A percentile compares a stretch with the other conserved stretches of the same genome.
Evolutionary conservation across 2,329 filamentous ascomycete species (phyloP).

Genomic region (Aquanectria penicillioides): DNA sequence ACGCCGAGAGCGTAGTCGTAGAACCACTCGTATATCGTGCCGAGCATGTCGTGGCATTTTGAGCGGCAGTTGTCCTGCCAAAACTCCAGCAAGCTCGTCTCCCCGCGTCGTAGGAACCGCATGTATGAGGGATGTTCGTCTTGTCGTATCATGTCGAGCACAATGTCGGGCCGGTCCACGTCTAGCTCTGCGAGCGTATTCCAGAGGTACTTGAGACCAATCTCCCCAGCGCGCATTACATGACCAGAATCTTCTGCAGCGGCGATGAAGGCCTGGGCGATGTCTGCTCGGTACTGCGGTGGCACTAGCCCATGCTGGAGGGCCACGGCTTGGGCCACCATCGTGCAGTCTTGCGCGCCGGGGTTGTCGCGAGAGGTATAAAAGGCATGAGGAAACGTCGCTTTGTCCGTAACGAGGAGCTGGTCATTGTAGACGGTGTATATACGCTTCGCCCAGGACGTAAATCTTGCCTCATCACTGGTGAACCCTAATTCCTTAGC

Average conservation of each 20-base stretch:
- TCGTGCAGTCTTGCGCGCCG: conserved; percentile 46
- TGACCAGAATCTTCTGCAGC: conserved; percentile 44
- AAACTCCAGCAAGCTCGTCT: conserved; percentile 55
- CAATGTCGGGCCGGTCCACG: conserved; percentile 51
- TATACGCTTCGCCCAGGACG: conserved; percentile 42
- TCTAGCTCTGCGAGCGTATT: conserved; percentile 50
- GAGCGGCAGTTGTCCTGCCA: conserved; percentile 55
- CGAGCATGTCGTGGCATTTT: conserved; percentile 60
- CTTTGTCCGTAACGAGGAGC: conserved; percentile 45
- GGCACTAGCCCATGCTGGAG: conserved; percentile 38
- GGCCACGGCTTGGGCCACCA: conserved; percentile 51
- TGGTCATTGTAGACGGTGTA: conserved; percentile 47
- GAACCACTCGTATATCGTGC: conserved; percentile 60
- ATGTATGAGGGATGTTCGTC: conserved; percentile 60
- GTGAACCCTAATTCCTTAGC: conserved; percentile 42
- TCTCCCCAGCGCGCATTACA: conserved; percentile 52
- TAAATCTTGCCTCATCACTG: conserved; percentile 39
- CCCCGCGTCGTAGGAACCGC: conserved; percentile 56
- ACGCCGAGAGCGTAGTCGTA: conserved; percentile 53
- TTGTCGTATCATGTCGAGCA: conserved; percentile 55
- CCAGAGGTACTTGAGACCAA: conserved; percentile 53
- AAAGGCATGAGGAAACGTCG: conserved; percentile 46
- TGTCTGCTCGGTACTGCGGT: conserved; percentile 25
- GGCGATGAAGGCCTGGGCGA: conserved; percentile 34
- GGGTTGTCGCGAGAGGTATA: conserved; percentile 50